These are phyloP conservation scores for Gillenia trifoliata DNA, from an alignment of 306 rosid genomes.

Conservation along the genomic window DNA sequence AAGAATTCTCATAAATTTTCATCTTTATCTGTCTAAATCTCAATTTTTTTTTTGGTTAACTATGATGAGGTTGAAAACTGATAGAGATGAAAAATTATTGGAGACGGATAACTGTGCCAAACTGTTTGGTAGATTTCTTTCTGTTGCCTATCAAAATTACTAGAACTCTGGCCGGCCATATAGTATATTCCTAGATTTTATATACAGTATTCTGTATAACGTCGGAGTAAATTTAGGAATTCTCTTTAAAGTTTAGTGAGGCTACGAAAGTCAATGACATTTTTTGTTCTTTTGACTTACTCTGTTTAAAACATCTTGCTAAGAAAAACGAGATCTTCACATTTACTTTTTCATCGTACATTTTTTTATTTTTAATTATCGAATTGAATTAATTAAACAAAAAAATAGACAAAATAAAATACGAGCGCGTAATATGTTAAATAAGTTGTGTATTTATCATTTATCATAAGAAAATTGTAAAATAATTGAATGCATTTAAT, in stretches of 20 bases:
- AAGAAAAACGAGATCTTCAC: too few relatives aligned
- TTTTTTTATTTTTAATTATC: too few relatives aligned
- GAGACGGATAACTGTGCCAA: neutral
- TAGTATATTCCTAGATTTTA: neutral
- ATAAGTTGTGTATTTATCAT: too few relatives aligned
- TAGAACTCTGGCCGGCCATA: too few relatives aligned
- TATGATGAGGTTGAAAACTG: neutral
- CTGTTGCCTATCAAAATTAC: neutral
- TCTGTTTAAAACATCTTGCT: neutral
- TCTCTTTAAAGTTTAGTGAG: neutral
- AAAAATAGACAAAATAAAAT: neutral
- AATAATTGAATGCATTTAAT: neutral
- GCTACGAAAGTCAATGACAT: neutral
- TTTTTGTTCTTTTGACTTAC: neutral
- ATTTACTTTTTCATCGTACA: too few relatives aligned
- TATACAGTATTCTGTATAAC: neutral
- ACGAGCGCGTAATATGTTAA: too few relatives aligned
- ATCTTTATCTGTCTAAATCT: neutral
- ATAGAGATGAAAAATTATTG: neutral
- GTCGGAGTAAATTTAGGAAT: conserved; percentile 6
- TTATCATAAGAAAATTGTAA: neutral
- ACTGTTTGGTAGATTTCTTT: neutral
- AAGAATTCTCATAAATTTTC: too few relatives aligned
- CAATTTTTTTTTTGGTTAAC: neutral
- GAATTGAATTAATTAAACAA: neutral